These are phyloP conservation scores for Tuber aestivum DNA, from an alignment of 495 filamentous ascomycete species.

Conservation along the genomic window DNA sequence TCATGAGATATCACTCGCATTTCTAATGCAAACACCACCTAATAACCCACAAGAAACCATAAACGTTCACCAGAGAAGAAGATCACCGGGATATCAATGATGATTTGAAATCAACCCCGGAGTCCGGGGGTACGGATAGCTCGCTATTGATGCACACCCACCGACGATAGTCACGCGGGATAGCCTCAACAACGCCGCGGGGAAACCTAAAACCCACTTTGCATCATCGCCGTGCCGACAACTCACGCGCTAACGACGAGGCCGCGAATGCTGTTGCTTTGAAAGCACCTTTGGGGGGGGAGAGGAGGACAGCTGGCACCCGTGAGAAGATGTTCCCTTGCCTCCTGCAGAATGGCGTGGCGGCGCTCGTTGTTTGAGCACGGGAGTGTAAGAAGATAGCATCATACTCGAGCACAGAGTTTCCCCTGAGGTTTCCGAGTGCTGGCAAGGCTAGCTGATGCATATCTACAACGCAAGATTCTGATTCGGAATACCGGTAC, in stretches of 20 bases:
- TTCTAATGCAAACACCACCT: not conserved
- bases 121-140: not conserved
- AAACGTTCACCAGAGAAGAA: not conserved
- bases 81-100: not conserved
- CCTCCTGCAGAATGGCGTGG: not conserved
- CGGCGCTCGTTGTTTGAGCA: not conserved
- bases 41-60: not conserved
- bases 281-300: not conserved
- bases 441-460: not conserved
- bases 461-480: not conserved
- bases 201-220: not conserved
- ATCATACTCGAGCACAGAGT: no score
- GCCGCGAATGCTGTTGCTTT: not conserved
- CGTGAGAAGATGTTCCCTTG: not conserved
- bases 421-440: not conserved
- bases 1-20: not conserved
- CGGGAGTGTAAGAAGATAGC: not conserved
- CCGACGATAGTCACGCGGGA: not conserved
- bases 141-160: not conserved
- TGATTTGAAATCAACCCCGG: not conserved
- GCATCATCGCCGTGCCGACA: not conserved
- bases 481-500: not conserved
- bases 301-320: not conserved
- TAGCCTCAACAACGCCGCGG: not conserved
- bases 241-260: not conserved